These are phyloP conservation scores for Gelatoporia subvermispora DNA, from an alignment of 768 basidiomycete species.

Conservation along the genomic window DNA sequence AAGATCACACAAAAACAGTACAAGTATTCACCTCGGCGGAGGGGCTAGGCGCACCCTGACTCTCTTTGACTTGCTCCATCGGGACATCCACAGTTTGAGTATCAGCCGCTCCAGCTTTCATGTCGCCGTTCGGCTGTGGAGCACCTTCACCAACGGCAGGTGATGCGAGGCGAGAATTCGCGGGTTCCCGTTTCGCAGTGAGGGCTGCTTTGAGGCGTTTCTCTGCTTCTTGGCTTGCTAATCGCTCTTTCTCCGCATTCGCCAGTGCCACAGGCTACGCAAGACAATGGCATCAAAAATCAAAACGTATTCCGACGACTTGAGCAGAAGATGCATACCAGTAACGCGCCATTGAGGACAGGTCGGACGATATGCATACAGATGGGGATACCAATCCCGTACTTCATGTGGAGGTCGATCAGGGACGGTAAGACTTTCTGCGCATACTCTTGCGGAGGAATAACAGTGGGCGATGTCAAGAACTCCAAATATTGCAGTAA, in stretches of 20 bases:
- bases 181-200: conserved; percentile 71
- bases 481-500: conserved; percentile 90
- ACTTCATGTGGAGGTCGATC: conserved; percentile 64
- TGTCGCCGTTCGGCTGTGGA: conserved; percentile 18
- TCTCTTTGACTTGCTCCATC: conserved; percentile 6
- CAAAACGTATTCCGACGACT: too few relatives aligned
- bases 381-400: conserved; percentile 78
- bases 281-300: not conserved
- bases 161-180: conserved; percentile 59
- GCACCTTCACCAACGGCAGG: conserved; percentile 35
- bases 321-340: conserved; percentile 37
- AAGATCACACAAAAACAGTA: not conserved
- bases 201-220: conserved; percentile 77
- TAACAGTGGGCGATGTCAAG: conserved; percentile 64
- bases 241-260: conserved; percentile 62
- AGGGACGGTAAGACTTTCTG: conserved; percentile 71
- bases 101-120: conserved; percentile 12
- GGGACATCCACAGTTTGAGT: conserved; percentile 18
- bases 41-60: not conserved
- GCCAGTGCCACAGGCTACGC: conserved; percentile 54
- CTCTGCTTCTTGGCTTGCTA: conserved; percentile 71
- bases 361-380: conserved; percentile 95
- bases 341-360: conserved; percentile 56
- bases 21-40: conserved; percentile 5
- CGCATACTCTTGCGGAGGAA: conserved; percentile 69